phyloP scores from a whole-genome alignment of 2,329 filamentous ascomycete genomes.

The Phaeomoniella chlamydospora region DNA sequence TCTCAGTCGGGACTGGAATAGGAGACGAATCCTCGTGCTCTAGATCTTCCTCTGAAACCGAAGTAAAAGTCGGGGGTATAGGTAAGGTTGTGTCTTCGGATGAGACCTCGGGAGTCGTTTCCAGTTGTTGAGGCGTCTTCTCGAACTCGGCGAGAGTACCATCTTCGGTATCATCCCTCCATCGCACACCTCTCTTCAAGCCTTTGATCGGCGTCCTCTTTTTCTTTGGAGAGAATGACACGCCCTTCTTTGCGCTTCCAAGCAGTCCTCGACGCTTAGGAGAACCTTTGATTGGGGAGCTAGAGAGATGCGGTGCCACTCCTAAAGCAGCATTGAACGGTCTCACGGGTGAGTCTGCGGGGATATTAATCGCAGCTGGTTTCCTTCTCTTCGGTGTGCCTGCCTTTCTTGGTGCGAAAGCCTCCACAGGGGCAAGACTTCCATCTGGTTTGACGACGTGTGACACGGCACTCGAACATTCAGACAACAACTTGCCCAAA shows the following conservation, averaged over 20 bases:
- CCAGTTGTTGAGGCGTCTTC: conserved; percentile 65
- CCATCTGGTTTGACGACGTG: conserved; percentile 89
- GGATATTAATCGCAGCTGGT: conserved; percentile 15
- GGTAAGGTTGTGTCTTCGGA: conserved; percentile 31
- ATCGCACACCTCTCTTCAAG: conserved; percentile 65
- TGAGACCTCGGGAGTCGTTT: conserved; percentile 42
- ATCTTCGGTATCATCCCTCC: conserved; percentile 82
- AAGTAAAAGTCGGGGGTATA: conserved; percentile 32
- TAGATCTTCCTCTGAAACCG: conserved; percentile 32
- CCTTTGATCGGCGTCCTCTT: conserved; percentile 47
- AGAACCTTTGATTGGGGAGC: conserved; percentile 59
- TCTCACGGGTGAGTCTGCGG: conserved; percentile 10
- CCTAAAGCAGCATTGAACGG: conserved; percentile 6
- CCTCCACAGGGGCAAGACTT: conserved; percentile 36
- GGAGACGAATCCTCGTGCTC: conserved; percentile 37
- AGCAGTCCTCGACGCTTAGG: conserved; percentile 64
- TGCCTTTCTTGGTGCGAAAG: conserved; percentile 53
- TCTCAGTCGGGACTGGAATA: conserved; percentile 39
- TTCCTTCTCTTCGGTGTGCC: conserved; percentile 62
- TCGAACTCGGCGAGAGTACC: conserved; percentile 81
- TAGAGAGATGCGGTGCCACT: conserved; percentile 22
- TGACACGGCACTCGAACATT: conserved; percentile 58
- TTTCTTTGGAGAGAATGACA: conserved; percentile 72
- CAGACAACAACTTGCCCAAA: conserved; percentile 63
- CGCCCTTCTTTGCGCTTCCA: conserved; percentile 49